These are phyloP conservation scores for Calonectria ilicicola DNA, from an alignment of 2,329 filamentous ascomycete species.

Conservation along the genomic window DNA sequence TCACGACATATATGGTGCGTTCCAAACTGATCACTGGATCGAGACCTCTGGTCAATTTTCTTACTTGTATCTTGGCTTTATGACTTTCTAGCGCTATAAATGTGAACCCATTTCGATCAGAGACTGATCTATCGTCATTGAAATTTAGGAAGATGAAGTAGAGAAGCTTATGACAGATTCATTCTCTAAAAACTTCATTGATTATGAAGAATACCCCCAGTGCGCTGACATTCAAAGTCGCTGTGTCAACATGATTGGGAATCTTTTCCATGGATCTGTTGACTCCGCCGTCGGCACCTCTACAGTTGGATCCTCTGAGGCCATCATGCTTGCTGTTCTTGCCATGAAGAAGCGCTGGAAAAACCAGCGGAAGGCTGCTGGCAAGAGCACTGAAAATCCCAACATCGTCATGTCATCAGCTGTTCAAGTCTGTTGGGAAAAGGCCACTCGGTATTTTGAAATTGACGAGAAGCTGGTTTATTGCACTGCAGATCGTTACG, in stretches of 20 bases:
- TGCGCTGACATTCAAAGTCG: conserved; percentile 90
- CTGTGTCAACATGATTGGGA: conserved; percentile 90
- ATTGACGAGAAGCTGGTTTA: conserved; percentile 87
- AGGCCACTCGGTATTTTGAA: conserved; percentile 90
- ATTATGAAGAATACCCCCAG: conserved; percentile 87
- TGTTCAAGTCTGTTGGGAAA: conserved; percentile 98
- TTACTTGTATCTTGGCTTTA: background rate
- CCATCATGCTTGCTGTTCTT: conserved; percentile 84
- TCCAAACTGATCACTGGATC: background rate
- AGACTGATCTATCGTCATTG: conserved; percentile 13
- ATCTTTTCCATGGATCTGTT: conserved; percentile 85
- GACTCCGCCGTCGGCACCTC: conserved; percentile 85
- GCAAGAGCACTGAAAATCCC: conserved; percentile 82
- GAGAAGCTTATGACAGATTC: conserved; percentile 95
- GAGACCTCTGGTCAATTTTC: background rate
- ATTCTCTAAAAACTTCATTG: conserved; percentile 95
- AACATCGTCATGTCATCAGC: conserved; percentile 97
- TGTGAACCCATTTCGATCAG: too few relatives aligned
- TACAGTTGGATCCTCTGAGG: conserved; percentile 90
- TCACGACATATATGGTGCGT: conserved; percentile 93
- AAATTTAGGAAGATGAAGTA: conserved; percentile 83
- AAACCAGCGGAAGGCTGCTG: conserved; percentile 84
- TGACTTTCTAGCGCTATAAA: background rate
- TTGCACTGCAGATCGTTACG: conserved; percentile 70
- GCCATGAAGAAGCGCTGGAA: conserved; percentile 98